Base-by-base conservation (phyloP, 192 early-diverging fungal species). In the Helicostylum pulchrum region DNA sequence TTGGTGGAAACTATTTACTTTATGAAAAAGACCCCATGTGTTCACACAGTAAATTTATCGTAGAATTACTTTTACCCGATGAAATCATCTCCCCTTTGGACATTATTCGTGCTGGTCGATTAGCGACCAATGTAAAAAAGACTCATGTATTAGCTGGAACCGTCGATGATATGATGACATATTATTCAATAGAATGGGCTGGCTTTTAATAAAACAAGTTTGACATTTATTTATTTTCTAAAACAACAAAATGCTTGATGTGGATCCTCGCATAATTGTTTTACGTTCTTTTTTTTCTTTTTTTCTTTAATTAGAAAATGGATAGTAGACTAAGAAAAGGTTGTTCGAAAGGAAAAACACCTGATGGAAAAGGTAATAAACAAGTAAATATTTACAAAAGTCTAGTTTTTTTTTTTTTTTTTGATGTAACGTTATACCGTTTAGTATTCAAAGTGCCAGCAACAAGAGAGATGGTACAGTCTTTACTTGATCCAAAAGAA, bases 1-100 rank as follows among this genome's bases (percentile, higher is more conserved):
- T 91, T 78, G 94, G 94, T 7, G 92, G 90, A 8, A 92, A 96
- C 61, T 96, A 85, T 70, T 73, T 96, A 9, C 68, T 90, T 9
- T 96, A 96, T 69, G 87, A 80, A 59, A 87, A 86, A 54, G 89
- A 92, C 46, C 88, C 89, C 0, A 68, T 88, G 55, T 72, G 85
- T 4, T 87, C 80, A 62, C 92, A 94, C 70, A 83, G 87, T 8
- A 80, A 83, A 46, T 82, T 85, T 48, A 71, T 91, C 17, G 86
- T 85, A 21, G 75, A 76, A 0, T 59, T 82, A 0, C 66, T 69
- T 0, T 45, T 50, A 20, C 51, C 74, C 1, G 65, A 75, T 7
- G 49, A 78, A 9, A 64, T 81, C 12, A 26, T 54, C 4, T 32
- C 53, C 5, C 7, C 36, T 19, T 65, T 76, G 6, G 83, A 93